Conservation (phyloP, 108 stramenopile species). For the Pseudonitzschia delicatissima region DNA sequence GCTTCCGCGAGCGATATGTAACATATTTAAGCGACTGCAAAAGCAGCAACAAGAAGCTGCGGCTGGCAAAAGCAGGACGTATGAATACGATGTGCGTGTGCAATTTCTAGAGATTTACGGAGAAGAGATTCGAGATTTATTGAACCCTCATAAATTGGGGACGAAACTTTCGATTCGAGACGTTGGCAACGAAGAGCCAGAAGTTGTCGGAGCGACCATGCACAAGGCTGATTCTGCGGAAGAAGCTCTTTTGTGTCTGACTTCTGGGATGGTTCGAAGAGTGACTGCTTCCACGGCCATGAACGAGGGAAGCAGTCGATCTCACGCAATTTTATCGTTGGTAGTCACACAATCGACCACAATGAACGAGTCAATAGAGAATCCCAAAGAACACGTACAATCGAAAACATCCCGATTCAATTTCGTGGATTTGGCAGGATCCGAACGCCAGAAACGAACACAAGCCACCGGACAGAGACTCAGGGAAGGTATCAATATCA, state of each 20-base stretch:
- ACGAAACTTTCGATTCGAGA: constrained; percentile 72
- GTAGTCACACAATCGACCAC: constrained; percentile 68
- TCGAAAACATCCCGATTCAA: constrained; percentile 59
- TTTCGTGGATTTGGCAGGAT: constrained; percentile 93
- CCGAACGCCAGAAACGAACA: constrained; percentile 82
- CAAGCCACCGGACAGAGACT: constrained; percentile 79
- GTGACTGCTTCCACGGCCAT: constrained; percentile 91
- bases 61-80: constrained; percentile 10
- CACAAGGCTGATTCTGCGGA: constrained; percentile 67
- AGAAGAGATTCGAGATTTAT: constrained; percentile 91
- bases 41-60: constrained; percentile 10
- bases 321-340: constrained; percentile 89
- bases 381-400: constrained; percentile 14
- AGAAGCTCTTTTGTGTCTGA: constrained; percentile 81
- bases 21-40: constrained; percentile 50
- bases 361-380: constrained; percentile 28
- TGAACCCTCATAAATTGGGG: constrained; percentile 29
- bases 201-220: constrained; percentile 85
- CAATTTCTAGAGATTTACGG: constrained; percentile 88
- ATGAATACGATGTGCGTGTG: constrained; percentile 60
- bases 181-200: constrained; percentile 58
- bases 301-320: constrained; percentile 77
- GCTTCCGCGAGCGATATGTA: constrained; percentile 69
- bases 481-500: constrained; percentile 97
- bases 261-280: constrained; percentile 77